Base-by-base conservation (phyloP, 2,329 filamentous ascomycete species). In the Phoma sp. region DNA sequence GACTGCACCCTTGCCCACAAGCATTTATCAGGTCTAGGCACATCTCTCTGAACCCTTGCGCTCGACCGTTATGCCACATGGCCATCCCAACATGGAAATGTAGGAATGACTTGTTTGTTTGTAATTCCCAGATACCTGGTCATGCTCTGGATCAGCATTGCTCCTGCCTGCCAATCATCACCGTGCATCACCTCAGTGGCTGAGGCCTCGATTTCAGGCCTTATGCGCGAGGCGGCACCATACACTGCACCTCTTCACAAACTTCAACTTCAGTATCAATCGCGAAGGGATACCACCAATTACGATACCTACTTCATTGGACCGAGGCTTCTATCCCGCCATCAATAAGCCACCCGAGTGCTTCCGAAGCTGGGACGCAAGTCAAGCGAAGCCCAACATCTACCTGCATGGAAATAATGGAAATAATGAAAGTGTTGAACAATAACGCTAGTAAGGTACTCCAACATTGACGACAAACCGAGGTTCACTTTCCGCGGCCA, bases 321-420 rank as follows among this genome's bases (percentile, higher is more conserved):
- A 40, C 55, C 55, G 55, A 57, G 50, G 55, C 39, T 39, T 21
- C 37, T 42, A 25, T 50, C 32, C 23, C 34, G 34, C 46, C 18
- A 10, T 20, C 18, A 28, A 33, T 2, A 48, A 30, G 20, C 12
- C 34, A 42, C 38, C 46, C 50, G 42, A 47, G 18, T 29, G 42
- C 33, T 47, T 34, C 55, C 50, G 50, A 30, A 23, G 36, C 49
- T 26, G 15, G 28, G 39, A 20, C 28, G 40, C 20, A 42, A 17
- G n/a, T n/a, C n/a, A n/a, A n/a, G n/a, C n/a, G n/a, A n/a, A n/a
- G n/a, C n/a, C n/a, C 26, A 32, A 25, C 18, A 32, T 30, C 33
- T 14, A 34, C 23, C 12, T 40, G 38, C 29, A 29, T 34, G n/a
- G 26, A 20, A 15, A n/a, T 25, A 37, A 37, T 14, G 5, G 15